phyloP scores from a whole-genome alignment of 2,329 filamentous ascomycete species.

The Fusarium gaditjirri region DNA sequence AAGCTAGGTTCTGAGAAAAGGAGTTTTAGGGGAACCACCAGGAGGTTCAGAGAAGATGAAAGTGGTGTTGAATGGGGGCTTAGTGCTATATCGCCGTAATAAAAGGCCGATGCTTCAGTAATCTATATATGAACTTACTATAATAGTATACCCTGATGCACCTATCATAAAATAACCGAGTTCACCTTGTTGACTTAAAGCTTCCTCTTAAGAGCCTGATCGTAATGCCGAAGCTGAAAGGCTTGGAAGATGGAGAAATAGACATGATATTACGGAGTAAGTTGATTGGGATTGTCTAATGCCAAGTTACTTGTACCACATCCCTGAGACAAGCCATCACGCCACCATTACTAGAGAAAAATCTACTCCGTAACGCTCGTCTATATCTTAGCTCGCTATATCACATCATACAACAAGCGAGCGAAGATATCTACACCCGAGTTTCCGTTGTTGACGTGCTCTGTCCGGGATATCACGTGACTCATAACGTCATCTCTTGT shows the following conservation, averaged over 20 bases:
- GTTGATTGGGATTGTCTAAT: not conserved
- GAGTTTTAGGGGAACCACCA: not conserved
- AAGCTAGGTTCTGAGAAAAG: not conserved
- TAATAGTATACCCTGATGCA: not conserved
- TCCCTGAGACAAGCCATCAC: not conserved
- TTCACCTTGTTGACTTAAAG: not conserved
- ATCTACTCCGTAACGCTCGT: not conserved
- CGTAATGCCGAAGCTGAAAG: not conserved
- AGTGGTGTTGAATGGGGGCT: not conserved
- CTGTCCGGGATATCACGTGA: constrained; percentile 35
- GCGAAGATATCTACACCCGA: not conserved
- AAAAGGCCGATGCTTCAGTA: not conserved
- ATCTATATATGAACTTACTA: not conserved
- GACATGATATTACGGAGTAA: too few species aligned
- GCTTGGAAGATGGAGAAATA: not conserved
- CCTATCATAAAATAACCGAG: not conserved
- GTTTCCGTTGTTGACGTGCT: not conserved
- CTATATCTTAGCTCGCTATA: not conserved
- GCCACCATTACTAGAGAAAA: not conserved
- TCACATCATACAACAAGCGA: not conserved
- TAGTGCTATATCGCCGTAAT: not conserved
- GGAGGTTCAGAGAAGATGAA: not conserved
- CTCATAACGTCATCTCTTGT: constrained; percentile 33
- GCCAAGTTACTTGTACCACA: not conserved
- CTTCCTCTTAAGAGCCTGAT: not conserved